Conservation (phyloP, 2,329 filamentous ascomycete genomes). For the Ophiostoma himal-ulmi region DNA sequence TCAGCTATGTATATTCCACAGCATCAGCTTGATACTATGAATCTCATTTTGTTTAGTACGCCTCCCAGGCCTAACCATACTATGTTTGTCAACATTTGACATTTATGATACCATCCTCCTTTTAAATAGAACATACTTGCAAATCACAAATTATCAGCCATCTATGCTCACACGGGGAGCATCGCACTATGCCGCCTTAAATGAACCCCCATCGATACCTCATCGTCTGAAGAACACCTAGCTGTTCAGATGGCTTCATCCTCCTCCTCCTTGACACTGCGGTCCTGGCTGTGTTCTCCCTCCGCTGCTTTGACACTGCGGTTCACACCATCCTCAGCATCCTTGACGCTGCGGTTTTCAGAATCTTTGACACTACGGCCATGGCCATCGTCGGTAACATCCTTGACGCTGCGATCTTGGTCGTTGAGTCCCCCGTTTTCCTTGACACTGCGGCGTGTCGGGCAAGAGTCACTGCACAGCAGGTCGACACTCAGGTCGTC, state of each 20-base stretch:
- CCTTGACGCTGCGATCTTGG: background rate
- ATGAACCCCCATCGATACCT: background rate
- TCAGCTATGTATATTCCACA: too few species aligned
- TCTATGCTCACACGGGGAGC: background rate
- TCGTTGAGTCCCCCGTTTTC: background rate
- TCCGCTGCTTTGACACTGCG: too few species aligned
- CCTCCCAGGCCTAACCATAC: background rate
- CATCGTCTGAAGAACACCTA: background rate
- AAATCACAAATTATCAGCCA: background rate
- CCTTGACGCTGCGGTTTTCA: too few species aligned
- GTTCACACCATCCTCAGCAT: background rate
- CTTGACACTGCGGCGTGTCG: background rate
- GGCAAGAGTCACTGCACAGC: background rate
- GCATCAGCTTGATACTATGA: too few species aligned
- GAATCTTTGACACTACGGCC: background rate
- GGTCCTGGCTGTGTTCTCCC: background rate
- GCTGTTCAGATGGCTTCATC: background rate
- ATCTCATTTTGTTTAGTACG: background rate
- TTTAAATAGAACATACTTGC: background rate
- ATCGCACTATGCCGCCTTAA: background rate
- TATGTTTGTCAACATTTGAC: background rate
- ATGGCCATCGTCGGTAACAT: background rate
- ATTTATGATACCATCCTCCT: background rate
- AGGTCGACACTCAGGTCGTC: slow-evolving; percentile 8
- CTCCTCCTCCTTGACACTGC: background rate